A percentile compares a stretch with the other conserved stretches of the same genome.
phyloP scores from a whole-genome alignment of 768 basidiomycete species.

The Mycena floridula region DNA sequence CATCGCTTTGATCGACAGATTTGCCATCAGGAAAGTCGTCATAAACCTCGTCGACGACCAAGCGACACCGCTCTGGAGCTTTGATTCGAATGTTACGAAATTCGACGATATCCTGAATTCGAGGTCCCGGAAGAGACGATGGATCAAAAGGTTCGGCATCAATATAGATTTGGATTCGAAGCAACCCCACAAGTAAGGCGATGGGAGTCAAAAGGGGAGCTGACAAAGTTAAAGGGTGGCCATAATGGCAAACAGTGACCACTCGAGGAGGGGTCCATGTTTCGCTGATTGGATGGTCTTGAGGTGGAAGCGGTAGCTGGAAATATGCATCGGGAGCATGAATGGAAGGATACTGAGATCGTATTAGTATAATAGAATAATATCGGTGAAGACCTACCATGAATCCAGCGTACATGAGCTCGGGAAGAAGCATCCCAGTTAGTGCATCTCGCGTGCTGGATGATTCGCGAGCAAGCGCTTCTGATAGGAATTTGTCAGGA shows the following conservation, averaged over 20 bases:
- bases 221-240: conserved; percentile 31
- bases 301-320: conserved; percentile 25
- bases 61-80: conserved; percentile 15
- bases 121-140: conserved; percentile 20
- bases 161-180: conserved; percentile 31
- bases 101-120: conserved; percentile 32
- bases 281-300: conserved; percentile 4
- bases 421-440: conserved; percentile 26
- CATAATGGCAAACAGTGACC: conserved; percentile 32
- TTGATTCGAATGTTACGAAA: conserved; percentile 33
- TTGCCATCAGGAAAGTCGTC: conserved; percentile 5
- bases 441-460: conserved; percentile 15
- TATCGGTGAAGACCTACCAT: conserved; percentile 21
- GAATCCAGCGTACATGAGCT: conserved; percentile 35
- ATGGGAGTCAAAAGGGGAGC: conserved; percentile 34
- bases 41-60: conserved; percentile 3
- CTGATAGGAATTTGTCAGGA: conserved; percentile 19
- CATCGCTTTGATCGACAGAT: conserved; percentile 9
- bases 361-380: not conserved
- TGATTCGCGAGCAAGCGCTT: conserved; percentile 24
- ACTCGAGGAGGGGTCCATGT: conserved; percentile 27
- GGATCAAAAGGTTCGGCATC: conserved; percentile 19
- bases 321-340: conserved; percentile 40
- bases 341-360: conserved; percentile 30
- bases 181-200: conserved; percentile 29